Conservation (phyloP, 257 asterid genomes). For the Paraleonurus japonicus region DNA sequence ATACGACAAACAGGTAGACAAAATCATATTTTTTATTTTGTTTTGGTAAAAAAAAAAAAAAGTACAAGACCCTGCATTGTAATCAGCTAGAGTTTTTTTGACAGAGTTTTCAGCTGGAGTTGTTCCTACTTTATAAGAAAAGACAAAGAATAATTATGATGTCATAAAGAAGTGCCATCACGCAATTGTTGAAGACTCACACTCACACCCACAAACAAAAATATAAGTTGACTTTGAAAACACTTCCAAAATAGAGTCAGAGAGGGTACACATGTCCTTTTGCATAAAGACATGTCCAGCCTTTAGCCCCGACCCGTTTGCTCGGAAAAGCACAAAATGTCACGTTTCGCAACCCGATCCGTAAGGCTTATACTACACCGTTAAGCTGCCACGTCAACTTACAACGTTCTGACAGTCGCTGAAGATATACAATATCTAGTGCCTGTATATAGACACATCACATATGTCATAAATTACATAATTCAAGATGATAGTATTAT, state of each 20-base stretch:
- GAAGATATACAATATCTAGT: neutral
- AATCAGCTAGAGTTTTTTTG: conserved; percentile 21
- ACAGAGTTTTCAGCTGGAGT: conserved; percentile 24
- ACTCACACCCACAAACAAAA: conserved; percentile 25
- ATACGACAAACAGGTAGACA: too few relatives aligned
- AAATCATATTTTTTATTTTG: too few relatives aligned
- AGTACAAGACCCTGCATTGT: neutral
- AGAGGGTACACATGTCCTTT: conserved; percentile 35
- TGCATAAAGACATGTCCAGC: conserved; percentile 28
- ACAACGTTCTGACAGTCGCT: neutral
- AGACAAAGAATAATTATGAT: conserved; percentile 28
- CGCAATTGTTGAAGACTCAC: neutral
- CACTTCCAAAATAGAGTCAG: conserved; percentile 39
- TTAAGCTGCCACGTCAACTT: conserved; percentile 10
- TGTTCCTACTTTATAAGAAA: conserved; percentile 12
- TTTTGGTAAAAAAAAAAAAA: neutral
- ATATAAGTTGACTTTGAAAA: conserved; percentile 41
- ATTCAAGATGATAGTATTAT: too few relatives aligned
- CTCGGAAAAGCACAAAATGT: conserved; percentile 23
- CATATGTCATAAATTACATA: neutral
- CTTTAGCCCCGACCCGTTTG: conserved; percentile 22
- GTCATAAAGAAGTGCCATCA: neutral
- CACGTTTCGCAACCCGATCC: neutral
- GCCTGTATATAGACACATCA: neutral
- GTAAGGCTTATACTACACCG: neutral